Evolutionary conservation across 306 rosid species (phyloP), one percentile per base, ranked within the genome.

Genomic region (Prunus armeniaca): DNA sequence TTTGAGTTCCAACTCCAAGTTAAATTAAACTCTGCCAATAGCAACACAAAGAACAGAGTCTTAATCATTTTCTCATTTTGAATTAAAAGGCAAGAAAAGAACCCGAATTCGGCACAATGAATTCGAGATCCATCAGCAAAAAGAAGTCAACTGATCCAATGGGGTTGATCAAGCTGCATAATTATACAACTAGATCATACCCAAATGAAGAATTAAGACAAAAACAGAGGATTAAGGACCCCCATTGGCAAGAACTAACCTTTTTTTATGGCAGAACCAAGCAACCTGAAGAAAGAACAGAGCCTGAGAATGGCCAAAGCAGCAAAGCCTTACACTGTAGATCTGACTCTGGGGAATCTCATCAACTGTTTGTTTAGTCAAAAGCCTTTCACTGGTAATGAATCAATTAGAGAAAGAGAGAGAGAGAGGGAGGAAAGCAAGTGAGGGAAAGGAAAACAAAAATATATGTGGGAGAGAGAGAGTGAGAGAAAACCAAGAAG

Each of bases 401-500:
- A 71, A 80, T 51, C 38, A 78, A 76, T 17, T 5, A 32, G 79
- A 28, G 75, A 34, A 5, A 34, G 41, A 34, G 38, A 49, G 61
- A 58, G 79, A 77, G 71, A 80, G 38, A 63, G 73, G 34, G 69
- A 73, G 64, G 65, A 78, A 20, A 74, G 87, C 88, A 85, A 86
- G 90, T 88, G 89, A 78, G 76, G 63, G 47, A 80, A 82, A 76
- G 72, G 38, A 71, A 80, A 79, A 46, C 84, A n/a, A 63, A 51
- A 60, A 67, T 50, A 63, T 64, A 57, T 79, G 77, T 79, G 82
- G 79, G 62, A 71, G 86, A 77, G 85, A 89, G 85, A 89, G 83
- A 87, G n/a, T n/a, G 83, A 86, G 85, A 90, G 93, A 83, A 85
- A 82, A 87, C 88, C 88, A 88, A 89, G 93, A 88, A 87, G 89